Evolutionary conservation across 371 early-diverging fungal genomes (phyloP).

Genomic region (Apophysomyces elegans): DNA sequence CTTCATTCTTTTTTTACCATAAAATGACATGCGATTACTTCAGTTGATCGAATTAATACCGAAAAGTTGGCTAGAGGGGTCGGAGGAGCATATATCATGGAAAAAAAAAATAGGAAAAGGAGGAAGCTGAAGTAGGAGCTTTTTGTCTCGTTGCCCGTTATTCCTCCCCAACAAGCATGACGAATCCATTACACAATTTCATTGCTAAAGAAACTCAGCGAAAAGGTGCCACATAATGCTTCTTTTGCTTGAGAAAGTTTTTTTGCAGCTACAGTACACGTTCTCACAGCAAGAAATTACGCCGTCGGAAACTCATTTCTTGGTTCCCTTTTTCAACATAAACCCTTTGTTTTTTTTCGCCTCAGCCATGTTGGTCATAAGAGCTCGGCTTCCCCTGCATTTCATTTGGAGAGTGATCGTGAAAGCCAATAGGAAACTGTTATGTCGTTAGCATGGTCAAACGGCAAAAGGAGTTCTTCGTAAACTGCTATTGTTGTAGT

Average conservation of each 20-base stretch:
- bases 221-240: background rate
- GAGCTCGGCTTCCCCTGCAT: background rate
- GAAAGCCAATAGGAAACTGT: no score
- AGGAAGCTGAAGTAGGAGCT: background rate
- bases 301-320: background rate
- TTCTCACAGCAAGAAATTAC: background rate
- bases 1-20: no score
- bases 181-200: conserved; percentile 11
- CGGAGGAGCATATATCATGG: no score
- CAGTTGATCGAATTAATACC: no score
- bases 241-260: background rate
- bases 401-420: background rate
- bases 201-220: conserved; percentile 4
- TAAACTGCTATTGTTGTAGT: background rate
- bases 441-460: no score
- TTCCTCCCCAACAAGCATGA: background rate
- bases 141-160: background rate
- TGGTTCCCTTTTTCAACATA: background rate
- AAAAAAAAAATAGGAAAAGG: no score
- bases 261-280: no score
- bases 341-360: background rate
- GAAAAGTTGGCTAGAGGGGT: no score
- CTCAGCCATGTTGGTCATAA: background rate
- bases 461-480: no score
- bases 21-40: no score